Evolutionary conservation across 306 rosid genomes (phyloP).

Genomic region (Phaseolus lunatus): DNA sequence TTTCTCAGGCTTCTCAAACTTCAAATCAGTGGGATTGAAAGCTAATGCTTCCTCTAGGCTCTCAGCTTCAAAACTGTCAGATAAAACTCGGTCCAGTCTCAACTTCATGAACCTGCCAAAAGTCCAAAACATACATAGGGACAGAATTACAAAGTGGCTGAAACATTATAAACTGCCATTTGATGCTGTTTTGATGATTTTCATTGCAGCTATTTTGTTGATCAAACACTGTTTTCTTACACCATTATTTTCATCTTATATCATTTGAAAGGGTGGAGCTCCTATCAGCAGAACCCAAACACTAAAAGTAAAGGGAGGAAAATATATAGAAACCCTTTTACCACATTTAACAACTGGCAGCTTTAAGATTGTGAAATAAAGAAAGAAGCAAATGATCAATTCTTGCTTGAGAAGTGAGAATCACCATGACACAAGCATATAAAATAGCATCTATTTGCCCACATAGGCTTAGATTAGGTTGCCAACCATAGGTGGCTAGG

Average conservation of each 20-base stretch:
- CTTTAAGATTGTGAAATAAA: constrained; percentile 2
- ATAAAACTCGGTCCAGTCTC: constrained; percentile 92
- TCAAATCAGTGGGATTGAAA: constrained; percentile 74
- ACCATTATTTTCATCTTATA: constrained; percentile 26
- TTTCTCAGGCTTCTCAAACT: constrained; percentile 84
- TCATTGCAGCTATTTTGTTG: constrained; percentile 25
- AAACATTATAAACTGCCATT: constrained; percentile 40
- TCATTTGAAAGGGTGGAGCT: constrained; percentile 31
- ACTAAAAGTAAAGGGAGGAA: background rate
- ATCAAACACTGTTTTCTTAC: background rate
- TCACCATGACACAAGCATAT: background rate
- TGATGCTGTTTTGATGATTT: constrained; percentile 35
- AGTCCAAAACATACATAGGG: constrained; percentile 36
- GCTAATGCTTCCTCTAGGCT: constrained; percentile 84
- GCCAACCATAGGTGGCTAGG: background rate
- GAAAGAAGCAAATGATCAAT: background rate
- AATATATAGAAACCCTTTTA: background rate
- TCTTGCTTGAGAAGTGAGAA: constrained; percentile 20
- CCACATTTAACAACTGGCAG: background rate
- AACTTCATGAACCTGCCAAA: constrained; percentile 91
- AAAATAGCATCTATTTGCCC: background rate
- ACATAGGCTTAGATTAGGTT: background rate
- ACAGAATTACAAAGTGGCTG: constrained; percentile 29
- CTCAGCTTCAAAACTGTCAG: constrained; percentile 76
- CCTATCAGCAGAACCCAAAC: constrained; percentile 3